phyloP scores from a whole-genome alignment of 441 rosid species.

The Corymbia citriodora region DNA sequence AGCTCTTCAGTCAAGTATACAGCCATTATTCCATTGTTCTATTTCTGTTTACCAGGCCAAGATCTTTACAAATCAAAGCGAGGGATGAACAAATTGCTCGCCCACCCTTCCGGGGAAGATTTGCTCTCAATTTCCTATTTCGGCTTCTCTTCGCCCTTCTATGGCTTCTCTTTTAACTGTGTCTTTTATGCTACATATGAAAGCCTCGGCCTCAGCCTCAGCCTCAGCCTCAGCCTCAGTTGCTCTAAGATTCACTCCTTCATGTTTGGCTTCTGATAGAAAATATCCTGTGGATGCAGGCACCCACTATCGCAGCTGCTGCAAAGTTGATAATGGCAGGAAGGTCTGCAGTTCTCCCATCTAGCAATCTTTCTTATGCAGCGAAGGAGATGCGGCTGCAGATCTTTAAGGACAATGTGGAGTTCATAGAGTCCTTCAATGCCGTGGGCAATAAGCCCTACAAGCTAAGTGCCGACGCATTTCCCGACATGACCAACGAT shows the following conservation, averaged over 20 bases:
- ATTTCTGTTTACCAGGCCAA: not conserved
- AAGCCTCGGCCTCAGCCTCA: too few relatives aligned
- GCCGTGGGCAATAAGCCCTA: constrained; percentile 16
- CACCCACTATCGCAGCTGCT: not conserved
- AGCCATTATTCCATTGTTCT: not conserved
- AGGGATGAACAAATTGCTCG: not conserved
- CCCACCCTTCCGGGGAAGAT: not conserved
- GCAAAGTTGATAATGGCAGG: not conserved
- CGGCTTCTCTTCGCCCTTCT: not conserved
- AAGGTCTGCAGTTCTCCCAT: not conserved
- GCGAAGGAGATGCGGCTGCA: constrained; percentile 68
- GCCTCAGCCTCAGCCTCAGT: not conserved
- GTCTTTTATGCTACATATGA: not conserved
- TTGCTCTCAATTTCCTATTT: not conserved
- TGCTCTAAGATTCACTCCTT: not conserved
- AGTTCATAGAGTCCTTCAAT: constrained; percentile 23
- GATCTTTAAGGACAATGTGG: constrained; percentile 86
- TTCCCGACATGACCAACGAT: constrained; percentile 27
- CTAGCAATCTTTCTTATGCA: not conserved
- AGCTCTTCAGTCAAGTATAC: not conserved
- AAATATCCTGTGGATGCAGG: not conserved
- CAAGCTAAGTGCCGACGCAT: constrained; percentile 24
- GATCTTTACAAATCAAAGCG: not conserved
- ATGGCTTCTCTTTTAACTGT: not conserved
- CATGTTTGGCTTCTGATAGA: not conserved